A percentile compares a stretch with the other conserved stretches of the same genome.
phyloP scores from a whole-genome alignment of 768 basidiomycete species.

The Boletus patriciae region DNA sequence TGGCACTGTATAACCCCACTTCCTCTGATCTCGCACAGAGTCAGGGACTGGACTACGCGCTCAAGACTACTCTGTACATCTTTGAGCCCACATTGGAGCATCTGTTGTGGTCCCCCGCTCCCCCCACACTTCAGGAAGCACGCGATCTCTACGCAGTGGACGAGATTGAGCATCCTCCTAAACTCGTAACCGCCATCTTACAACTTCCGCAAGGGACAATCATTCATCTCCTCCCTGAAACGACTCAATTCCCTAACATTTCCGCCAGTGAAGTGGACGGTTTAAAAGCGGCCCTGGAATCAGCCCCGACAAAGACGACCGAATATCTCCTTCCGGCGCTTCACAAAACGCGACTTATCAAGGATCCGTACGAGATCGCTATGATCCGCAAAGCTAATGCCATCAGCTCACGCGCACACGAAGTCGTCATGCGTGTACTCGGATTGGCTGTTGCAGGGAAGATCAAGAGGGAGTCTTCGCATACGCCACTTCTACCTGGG shows the following conservation, averaged over 20 bases:
- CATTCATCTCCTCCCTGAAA: slow-evolving; percentile 62
- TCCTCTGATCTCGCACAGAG: slow-evolving; percentile 12
- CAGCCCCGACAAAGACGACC: slow-evolving; percentile 2
- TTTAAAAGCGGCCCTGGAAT: slow-evolving; percentile 5
- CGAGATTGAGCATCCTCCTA: slow-evolving; percentile 48
- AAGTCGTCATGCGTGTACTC: slow-evolving; percentile 88
- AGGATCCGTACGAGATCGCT: slow-evolving; percentile 71
- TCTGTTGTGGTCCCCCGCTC: slow-evolving; percentile 88
- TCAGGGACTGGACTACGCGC: slow-evolving; percentile 38
- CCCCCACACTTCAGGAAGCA: slow-evolving; percentile 63
- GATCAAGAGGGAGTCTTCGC: slow-evolving; percentile 43
- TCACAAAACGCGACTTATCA: slow-evolving; percentile 78
- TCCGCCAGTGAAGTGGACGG: slow-evolving; percentile 4
- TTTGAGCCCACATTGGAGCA: slow-evolving; percentile 71
- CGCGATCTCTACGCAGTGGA: slow-evolving; percentile 59
- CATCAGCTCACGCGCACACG: slow-evolving; percentile 88
- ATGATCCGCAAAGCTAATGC: slow-evolving; percentile 77
- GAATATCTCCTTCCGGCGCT: slow-evolving; percentile 72
- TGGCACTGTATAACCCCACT: slow-evolving; percentile 55
- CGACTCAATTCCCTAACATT: slow-evolving; percentile 23
- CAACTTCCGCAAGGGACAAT: slow-evolving; percentile 52
- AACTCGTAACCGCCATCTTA: slow-evolving; percentile 47
- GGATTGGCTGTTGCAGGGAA: slow-evolving; percentile 67
- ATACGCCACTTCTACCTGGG: slow-evolving; percentile 56
- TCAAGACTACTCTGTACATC: slow-evolving; percentile 69